Evolutionary conservation across 169 alveolate genomes (phyloP).

Genomic region (Eimeria maxima): DNA sequence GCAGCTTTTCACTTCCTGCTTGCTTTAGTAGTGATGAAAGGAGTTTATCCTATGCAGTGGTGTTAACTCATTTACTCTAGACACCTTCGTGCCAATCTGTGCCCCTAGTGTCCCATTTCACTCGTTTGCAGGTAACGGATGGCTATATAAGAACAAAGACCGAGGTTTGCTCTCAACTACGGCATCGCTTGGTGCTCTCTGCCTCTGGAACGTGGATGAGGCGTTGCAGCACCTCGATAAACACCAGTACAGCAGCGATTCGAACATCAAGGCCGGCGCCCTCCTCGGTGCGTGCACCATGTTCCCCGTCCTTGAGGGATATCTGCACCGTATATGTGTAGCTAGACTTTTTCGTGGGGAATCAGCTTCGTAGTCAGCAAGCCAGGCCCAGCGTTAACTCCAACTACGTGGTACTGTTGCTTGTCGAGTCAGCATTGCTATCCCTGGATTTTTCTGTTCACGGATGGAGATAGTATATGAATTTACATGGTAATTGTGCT

Average conservation of each 20-base stretch:
- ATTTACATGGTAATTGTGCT: not conserved
- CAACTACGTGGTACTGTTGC: not conserved
- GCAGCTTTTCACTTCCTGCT: not conserved
- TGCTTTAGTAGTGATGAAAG: not conserved
- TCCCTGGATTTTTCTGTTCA: not conserved
- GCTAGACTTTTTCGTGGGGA: not conserved
- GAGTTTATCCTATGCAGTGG: not conserved
- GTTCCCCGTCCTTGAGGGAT: conserved; percentile 1
- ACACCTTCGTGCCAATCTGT: not conserved
- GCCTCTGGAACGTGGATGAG: conserved; percentile 99
- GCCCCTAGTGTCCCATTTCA: not conserved
- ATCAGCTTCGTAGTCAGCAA: not conserved
- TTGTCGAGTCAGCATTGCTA: not conserved
- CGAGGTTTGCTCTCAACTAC: conserved; percentile 97
- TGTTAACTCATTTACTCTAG: not conserved
- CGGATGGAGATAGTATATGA: not conserved
- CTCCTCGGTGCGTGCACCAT: conserved; percentile 91
- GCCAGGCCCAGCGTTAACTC: not conserved
- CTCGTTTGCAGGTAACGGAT: conserved; percentile 88
- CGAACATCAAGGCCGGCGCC: conserved; percentile 98
- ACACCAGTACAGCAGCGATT: conserved; percentile 96
- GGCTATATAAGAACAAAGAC: conserved; percentile 98
- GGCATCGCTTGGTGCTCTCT: conserved; percentile 95
- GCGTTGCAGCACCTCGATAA: conserved; percentile 96
- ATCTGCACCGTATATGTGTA: not conserved